These are phyloP conservation scores for Lachancea fermentati DNA, from an alignment of 805 yeast genomes.

Conservation along the genomic window DNA sequence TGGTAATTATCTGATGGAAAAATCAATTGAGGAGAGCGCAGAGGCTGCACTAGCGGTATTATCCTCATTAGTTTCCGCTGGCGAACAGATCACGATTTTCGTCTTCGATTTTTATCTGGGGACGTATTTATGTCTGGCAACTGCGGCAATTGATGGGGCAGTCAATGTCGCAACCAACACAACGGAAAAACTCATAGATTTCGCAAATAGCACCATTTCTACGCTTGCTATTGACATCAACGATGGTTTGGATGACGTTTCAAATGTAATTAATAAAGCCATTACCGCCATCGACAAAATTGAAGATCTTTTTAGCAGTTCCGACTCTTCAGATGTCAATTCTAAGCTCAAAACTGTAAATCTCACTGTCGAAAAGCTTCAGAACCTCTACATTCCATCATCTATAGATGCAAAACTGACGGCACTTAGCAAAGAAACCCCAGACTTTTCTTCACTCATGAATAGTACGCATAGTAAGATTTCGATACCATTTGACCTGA, in stretches of 20 bases:
- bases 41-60: slow-evolving; percentile 41
- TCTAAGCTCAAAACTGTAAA: slow-evolving; percentile 44
- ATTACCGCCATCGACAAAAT: slow-evolving; percentile 47
- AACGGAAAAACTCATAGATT: slow-evolving; percentile 53
- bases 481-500: slow-evolving; percentile 50
- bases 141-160: slow-evolving; percentile 67
- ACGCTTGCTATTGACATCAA: slow-evolving; percentile 56
- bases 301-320: slow-evolving; percentile 49
- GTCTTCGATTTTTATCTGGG: slow-evolving; percentile 71
- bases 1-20: slow-evolving; percentile 48
- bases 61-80: slow-evolving; percentile 44
- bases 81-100: slow-evolving; percentile 57
- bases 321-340: slow-evolving; percentile 31
- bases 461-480: slow-evolving; percentile 52
- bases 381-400: slow-evolving; percentile 58
- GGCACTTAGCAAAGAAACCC: slow-evolving; percentile 45
- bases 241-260: slow-evolving; percentile 56
- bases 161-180: slow-evolving; percentile 69
- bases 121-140: slow-evolving; percentile 77
- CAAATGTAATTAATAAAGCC: slow-evolving; percentile 51
- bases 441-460: slow-evolving; percentile 60
- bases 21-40: slow-evolving; percentile 44
- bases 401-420: slow-evolving; percentile 55
- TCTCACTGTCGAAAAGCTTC: slow-evolving; percentile 50
- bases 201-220: slow-evolving; percentile 57